Conservation (phyloP, 2,329 filamentous ascomycete species). For the Colletotrichum ledebouriae region DNA sequence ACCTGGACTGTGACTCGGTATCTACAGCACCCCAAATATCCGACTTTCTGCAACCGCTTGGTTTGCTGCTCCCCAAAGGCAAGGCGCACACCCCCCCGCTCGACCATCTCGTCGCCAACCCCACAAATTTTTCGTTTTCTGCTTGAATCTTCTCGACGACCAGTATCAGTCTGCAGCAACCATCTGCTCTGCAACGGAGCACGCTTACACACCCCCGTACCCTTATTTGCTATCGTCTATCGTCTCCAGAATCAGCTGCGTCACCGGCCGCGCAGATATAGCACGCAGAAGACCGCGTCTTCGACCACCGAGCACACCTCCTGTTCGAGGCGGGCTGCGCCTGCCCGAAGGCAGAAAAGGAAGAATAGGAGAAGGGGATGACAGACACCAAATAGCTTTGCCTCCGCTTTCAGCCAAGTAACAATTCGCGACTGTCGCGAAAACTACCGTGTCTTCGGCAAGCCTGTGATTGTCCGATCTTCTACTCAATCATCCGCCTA, state of each 20-base stretch:
- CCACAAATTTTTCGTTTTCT: slow-evolving; percentile 45
- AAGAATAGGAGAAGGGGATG: slow-evolving; percentile 12
- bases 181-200: slow-evolving; percentile 14
- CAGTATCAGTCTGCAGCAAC: slow-evolving; percentile 36
- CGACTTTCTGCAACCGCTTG: not conserved
- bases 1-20: slow-evolving; percentile 18
- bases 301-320: slow-evolving; percentile 13
- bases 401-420: not conserved
- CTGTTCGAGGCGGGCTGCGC: slow-evolving; percentile 18
- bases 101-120: slow-evolving; percentile 48
- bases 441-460: not conserved
- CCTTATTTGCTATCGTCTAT: slow-evolving; percentile 10
- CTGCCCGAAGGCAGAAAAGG: slow-evolving; percentile 26
- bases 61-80: not conserved
- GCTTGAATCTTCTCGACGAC: slow-evolving; percentile 44
- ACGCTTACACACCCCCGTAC: slow-evolving; percentile 30
- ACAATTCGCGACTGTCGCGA: not conserved
- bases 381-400: not conserved
- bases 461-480: not conserved
- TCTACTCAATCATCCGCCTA: slow-evolving; percentile 4
- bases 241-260: slow-evolving; percentile 1
- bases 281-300: slow-evolving; percentile 20
- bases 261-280: not conserved
- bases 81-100: slow-evolving; percentile 48
- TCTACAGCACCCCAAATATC: not conserved